Conservation (phyloP, 306 rosid species). For the Sicyos edulis region DNA sequence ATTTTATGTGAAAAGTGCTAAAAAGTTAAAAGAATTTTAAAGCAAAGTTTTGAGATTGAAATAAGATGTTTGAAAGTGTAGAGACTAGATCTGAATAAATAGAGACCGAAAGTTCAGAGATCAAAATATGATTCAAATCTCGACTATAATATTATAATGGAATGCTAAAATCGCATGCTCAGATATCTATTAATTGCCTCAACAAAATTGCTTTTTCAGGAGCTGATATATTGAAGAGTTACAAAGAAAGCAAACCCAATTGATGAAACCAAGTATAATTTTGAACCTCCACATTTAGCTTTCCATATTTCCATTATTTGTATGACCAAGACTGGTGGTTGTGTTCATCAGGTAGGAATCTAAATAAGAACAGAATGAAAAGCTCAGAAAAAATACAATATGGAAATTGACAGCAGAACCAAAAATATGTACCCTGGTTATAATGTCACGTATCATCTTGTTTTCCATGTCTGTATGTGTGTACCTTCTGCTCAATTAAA, state of each 20-base stretch:
- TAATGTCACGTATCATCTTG: conserved; percentile 15
- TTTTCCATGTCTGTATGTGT: conserved; percentile 21
- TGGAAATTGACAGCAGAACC: background rate
- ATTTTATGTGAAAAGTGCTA: background rate
- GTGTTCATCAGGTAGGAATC: background rate
- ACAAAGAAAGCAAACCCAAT: conserved; percentile 6
- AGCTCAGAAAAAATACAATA: background rate
- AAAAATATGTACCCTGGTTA: background rate
- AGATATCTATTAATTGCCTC: background rate
- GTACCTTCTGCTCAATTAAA: conserved; percentile 29
- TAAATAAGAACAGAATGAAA: background rate
- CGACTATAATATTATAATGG: background rate
- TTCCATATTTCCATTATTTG: background rate
- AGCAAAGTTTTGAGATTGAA: background rate
- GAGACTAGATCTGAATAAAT: background rate
- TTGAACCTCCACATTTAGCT: background rate
- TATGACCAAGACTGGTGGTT: background rate
- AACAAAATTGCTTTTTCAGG: background rate
- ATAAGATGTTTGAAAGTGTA: background rate
- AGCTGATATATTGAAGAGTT: background rate
- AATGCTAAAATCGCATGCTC: background rate
- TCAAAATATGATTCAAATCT: background rate
- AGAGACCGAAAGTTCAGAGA: background rate
- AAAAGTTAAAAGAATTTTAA: background rate
- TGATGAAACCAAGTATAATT: background rate